Evolutionary conservation across 805 yeast species (phyloP), one percentile per base, ranked within the genome.

Genomic region (Ogataea neopini): DNA sequence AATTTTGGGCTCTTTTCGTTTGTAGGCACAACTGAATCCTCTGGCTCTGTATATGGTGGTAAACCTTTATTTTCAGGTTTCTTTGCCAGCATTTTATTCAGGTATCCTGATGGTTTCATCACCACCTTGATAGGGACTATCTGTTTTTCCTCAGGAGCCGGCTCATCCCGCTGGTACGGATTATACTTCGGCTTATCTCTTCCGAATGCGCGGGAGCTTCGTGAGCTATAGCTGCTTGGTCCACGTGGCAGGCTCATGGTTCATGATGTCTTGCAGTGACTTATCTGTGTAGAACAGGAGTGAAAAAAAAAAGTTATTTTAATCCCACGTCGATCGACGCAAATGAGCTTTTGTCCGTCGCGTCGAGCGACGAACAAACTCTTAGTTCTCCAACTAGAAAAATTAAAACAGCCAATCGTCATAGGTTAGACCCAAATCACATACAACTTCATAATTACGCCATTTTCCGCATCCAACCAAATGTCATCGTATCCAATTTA

Each of bases 401-500:
- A 46, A 48, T 44, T 37, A 37, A 40, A 41, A 22, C 29, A 18
- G 26, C 22, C 30, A 26, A 9, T 35, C 26, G 20, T 18, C 29
- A 40, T 25, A 35, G 33, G 32, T 34, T 22, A 34, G 15, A 11
- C 15, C n/a, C 32, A 28, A n/a, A 28, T n/a, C 9, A 28, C 5
- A 28, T 6, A 6, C 32, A 9, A 22, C 25, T 8, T 22, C 25
- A 5, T 8, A 5, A 22, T 22, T 22, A 22, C 25, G 8, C 25
- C 25, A 6, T 22, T 22, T 22, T 22, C 8, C n/a, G n/a, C n/a
- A n/a, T n/a, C n/a, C n/a, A n/a, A n/a, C 8, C 25, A 22, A 5
- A 46, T 60, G 64, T 58, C 61, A 15, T 46, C 59, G 13, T 63
- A 77, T 62, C 87, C 87, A 41, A 65, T 77, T 40, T 81, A 81